Conservation (phyloP, 352 stramenopile genomes). For the Phytophthora brassicae region DNA sequence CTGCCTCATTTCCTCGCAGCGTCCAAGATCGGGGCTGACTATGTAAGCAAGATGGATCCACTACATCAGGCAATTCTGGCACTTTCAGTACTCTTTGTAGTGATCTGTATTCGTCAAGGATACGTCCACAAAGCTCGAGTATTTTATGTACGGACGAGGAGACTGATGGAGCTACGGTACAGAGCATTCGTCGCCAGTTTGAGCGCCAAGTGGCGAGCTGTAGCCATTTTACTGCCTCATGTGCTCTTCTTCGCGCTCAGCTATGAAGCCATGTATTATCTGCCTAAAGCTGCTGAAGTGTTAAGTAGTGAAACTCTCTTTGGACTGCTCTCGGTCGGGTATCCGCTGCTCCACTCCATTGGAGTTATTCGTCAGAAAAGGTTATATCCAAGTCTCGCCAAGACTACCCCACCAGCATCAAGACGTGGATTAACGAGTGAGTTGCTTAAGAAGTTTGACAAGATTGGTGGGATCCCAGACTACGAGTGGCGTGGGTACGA, state of each 20-base stretch:
- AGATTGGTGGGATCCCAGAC: conserved; percentile 33
- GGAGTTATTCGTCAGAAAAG: conserved; percentile 58
- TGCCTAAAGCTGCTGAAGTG: conserved; percentile 47
- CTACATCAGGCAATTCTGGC: conserved; percentile 52
- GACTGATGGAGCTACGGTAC: conserved; percentile 62
- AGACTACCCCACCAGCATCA: conserved; percentile 10
- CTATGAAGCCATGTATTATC: conserved; percentile 62
- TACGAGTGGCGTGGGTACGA: conserved; percentile 74
- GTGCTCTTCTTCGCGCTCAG: conserved; percentile 58
- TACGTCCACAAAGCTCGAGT: conserved; percentile 63
- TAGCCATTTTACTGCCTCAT: conserved; percentile 69
- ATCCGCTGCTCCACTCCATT: conserved; percentile 71
- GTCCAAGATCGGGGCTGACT: conserved; percentile 37
- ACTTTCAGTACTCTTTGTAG: conserved; percentile 29
- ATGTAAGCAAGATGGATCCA: conserved; percentile 60
- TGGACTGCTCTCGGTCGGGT: conserved; percentile 57
- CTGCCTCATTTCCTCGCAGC: conserved; percentile 66
- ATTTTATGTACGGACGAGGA: conserved; percentile 52
- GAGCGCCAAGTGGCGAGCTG: conserved; percentile 63
- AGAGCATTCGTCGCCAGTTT: conserved; percentile 69
- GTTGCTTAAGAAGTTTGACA: conserved; percentile 36
- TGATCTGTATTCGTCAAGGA: conserved; percentile 60
- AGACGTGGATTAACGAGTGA: conserved; percentile 18
- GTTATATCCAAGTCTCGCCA: conserved; percentile 39
- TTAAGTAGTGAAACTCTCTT: conserved; percentile 61